phyloP scores from a whole-genome alignment of 2,329 filamentous ascomycete species.

The Microsporum canis region DNA sequence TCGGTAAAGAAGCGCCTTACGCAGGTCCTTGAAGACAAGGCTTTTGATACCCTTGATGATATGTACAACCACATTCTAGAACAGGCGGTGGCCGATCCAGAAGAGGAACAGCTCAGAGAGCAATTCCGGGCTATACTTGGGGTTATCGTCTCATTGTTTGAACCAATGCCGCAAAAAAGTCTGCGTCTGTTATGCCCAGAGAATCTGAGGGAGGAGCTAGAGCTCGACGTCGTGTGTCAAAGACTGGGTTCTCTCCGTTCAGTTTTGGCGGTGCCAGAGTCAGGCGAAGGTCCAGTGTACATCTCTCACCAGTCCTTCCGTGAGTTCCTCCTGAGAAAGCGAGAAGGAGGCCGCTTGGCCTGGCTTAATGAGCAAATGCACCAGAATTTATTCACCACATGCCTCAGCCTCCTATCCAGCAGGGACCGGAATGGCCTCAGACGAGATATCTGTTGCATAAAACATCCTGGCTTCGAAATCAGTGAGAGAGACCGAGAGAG shows the following conservation, averaged over 20 bases:
- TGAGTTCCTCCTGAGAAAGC: conserved; percentile 16
- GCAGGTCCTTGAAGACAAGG: background rate
- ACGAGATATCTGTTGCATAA: conserved; percentile 15
- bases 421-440: conserved; percentile 7
- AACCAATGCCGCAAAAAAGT: conserved; percentile 15
- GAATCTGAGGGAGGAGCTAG: conserved; percentile 9
- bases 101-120: conserved; percentile 10
- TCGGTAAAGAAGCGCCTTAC: background rate
- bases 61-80: background rate
- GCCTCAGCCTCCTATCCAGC: conserved; percentile 9
- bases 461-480: conserved; percentile 7
- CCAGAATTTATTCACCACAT: conserved; percentile 9
- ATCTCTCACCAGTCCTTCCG: conserved; percentile 24
- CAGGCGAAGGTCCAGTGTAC: conserved; percentile 10
- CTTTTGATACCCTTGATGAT: conserved; percentile 17
- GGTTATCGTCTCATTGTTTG: conserved; percentile 16
- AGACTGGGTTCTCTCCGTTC: conserved; percentile 16
- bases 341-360: conserved; percentile 8
- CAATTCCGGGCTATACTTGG: conserved; percentile 19
- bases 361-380: conserved; percentile 15
- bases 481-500: background rate
- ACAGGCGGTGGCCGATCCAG: conserved; percentile 8
- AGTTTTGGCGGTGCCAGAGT: conserved; percentile 14
- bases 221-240: conserved; percentile 6
- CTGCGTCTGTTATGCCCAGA: conserved; percentile 6